A percentile compares a stretch with the other conserved stretches of the same genome.
Evolutionary conservation across 2,329 filamentous ascomycete species (phyloP).

Genomic region (Tolypocladium inflatum): DNA sequence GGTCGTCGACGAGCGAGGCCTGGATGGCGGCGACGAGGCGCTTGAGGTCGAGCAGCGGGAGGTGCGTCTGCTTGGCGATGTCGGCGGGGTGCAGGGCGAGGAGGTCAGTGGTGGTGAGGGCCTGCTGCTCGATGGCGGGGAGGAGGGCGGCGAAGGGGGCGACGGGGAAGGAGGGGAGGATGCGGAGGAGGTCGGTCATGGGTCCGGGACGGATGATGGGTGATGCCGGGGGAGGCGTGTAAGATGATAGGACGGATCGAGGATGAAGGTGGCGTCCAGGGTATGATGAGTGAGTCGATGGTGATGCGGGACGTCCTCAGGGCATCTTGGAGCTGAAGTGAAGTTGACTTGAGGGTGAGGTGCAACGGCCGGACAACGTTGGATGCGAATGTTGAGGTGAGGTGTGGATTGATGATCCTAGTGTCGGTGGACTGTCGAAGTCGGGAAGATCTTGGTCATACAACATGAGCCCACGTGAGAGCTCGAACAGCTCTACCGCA

Average conservation of each 20-base stretch:
- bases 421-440: too few species aligned
- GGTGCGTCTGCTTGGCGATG: conserved; percentile 74
- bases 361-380: background rate
- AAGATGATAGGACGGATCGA: background rate
- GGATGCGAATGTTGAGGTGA: background rate
- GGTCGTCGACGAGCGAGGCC: conserved; percentile 55
- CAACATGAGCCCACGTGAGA: too few species aligned
- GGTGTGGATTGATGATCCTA: background rate
- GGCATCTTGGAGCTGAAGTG: background rate
- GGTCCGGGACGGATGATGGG: conserved; percentile 7
- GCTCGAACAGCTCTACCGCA: too few species aligned
- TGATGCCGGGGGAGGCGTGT: background rate
- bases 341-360: background rate
- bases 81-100: conserved; percentile 75
- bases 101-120: conserved; percentile 72
- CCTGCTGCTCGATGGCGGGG: conserved; percentile 67
- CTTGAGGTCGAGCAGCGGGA: conserved; percentile 73
- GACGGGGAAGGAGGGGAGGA: conserved; percentile 72
- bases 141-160: conserved; percentile 65
- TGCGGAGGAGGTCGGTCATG: conserved; percentile 80
- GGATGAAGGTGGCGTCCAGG: background rate
- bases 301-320: background rate
- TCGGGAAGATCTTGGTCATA: too few species aligned
- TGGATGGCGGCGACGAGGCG: conserved; percentile 61
- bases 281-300: background rate